Evolutionary conservation across 192 early-diverging fungal genomes (phyloP), one percentile per base, ranked within the genome.

Genomic region (Globomyces pollinis-pini): DNA sequence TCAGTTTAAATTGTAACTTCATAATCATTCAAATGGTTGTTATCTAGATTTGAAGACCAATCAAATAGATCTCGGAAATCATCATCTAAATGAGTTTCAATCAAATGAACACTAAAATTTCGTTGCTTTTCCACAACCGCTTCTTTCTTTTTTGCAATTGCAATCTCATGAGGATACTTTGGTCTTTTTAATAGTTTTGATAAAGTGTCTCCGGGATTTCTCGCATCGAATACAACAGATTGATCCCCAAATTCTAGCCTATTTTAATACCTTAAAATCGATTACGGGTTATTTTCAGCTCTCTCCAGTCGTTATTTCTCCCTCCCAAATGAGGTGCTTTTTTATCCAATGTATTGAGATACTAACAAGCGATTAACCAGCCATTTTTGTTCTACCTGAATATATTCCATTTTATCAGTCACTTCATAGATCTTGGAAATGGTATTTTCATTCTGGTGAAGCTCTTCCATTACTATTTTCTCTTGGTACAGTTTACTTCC

Each of bases 251-350:
- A 36, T 36, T 36, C 35, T 36, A 36, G 35, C 5, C 13, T 36
- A 36, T 8, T 36, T 31, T 0, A n/a, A n/a, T n/a, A n/a, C 56
- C 52, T 28, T 7, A 60, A n/a, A 15, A 29, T 66, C 13, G 35
- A 13, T 38, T 63, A 78, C 76, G 58, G 36, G 67, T 67, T n/a
- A 71, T 31, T 11, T 59, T 55, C 1, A 78, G 54, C 63, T 78
- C 73, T 21, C 77, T 18, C 77, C 77, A 79, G 1, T 56, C 66
- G 39, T 79, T 79, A 51, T 77, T 77, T 6, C 77, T 43, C 30
- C 77, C 77, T 13, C 77, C 77, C 42, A 64, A 20, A 34, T 74
- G 39, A 7, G 74, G 57, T 3, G 74, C 64, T 44, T 69, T 59
- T 8, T 64, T 35, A 57, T 79, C 77, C 44, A 79, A 24, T 16